These are phyloP conservation scores for Pyrrhoderma lamaoense DNA, from an alignment of 1,284 basidiomycete species.

Conservation along the genomic window DNA sequence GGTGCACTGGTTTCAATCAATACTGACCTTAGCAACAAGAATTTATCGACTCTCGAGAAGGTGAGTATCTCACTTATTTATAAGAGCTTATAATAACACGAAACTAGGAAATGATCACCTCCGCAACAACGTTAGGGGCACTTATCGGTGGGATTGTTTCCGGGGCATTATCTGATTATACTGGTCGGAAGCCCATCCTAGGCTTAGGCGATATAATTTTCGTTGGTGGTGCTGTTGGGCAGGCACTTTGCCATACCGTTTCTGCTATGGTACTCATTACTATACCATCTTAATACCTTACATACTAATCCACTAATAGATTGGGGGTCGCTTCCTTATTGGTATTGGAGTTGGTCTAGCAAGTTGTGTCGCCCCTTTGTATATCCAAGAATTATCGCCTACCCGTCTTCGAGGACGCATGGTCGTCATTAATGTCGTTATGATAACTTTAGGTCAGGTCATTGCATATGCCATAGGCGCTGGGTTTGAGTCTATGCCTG, in stretches of 20 bases:
- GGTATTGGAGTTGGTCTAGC: slow-evolving; percentile 65
- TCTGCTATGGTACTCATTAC: slow-evolving; percentile 53
- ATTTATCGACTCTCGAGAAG: slow-evolving; percentile 60
- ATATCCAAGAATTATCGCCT: slow-evolving; percentile 80
- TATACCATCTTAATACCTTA: not conserved
- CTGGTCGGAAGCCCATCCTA: slow-evolving; percentile 63
- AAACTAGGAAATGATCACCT: slow-evolving; percentile 69
- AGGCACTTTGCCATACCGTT: slow-evolving; percentile 61
- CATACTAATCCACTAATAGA: slow-evolving; percentile 29
- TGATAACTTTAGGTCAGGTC: slow-evolving; percentile 55
- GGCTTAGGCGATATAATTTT: slow-evolving; percentile 70
- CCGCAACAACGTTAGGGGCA: slow-evolving; percentile 73
- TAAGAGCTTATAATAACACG: not conserved
- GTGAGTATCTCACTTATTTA: slow-evolving; percentile 27
- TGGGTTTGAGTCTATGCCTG: slow-evolving; percentile 52
- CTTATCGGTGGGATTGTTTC: slow-evolving; percentile 66
- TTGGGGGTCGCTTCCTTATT: slow-evolving; percentile 69
- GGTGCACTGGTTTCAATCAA: slow-evolving; percentile 73
- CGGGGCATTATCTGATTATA: slow-evolving; percentile 65
- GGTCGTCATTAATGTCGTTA: slow-evolving; percentile 52
- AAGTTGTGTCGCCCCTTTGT: slow-evolving; percentile 74
- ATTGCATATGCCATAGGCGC: slow-evolving; percentile 74
- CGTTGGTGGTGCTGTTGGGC: slow-evolving; percentile 64
- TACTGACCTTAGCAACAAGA: slow-evolving; percentile 53
- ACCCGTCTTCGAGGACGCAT: slow-evolving; percentile 69